phyloP scores from a whole-genome alignment of 129 eudicot genomes.

The Artemisia tridentata region DNA sequence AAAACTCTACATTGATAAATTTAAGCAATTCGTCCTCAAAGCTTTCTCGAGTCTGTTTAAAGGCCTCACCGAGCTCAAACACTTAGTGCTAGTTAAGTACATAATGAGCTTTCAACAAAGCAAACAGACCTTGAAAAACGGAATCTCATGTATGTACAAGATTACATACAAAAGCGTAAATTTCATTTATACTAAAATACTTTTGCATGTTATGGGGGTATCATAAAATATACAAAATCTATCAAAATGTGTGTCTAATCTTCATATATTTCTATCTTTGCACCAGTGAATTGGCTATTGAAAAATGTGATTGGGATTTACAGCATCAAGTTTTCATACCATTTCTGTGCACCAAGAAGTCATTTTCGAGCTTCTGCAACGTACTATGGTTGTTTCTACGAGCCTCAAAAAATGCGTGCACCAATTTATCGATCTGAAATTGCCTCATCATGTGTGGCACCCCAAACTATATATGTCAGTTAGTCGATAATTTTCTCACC shows the following conservation, averaged over 20 bases:
- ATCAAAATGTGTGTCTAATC: conserved; percentile 32
- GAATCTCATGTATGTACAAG: conserved; percentile 5
- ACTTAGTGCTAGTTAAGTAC: neutral
- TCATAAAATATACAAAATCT: conserved; percentile 19
- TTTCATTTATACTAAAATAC: conserved; percentile 19
- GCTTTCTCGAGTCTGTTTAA: too few species aligned
- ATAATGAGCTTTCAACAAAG: neutral
- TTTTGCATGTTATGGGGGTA: conserved; percentile 10
- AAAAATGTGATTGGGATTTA: conserved; percentile 15
- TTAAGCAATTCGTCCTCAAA: too few species aligned
- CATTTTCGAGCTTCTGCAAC: conserved; percentile 20
- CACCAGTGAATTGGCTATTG: conserved; percentile 26
- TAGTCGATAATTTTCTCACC: conserved; percentile 86
- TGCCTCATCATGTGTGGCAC: conserved; percentile 22
- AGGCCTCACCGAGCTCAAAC: too few species aligned
- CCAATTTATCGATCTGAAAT: conserved; percentile 16
- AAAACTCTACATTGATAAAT: too few species aligned
- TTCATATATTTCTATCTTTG: conserved; percentile 27
- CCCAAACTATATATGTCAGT: neutral
- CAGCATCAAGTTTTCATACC: conserved; percentile 18
- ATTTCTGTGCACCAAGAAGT: conserved; percentile 11
- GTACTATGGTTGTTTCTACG: conserved; percentile 13
- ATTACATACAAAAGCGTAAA: conserved; percentile 17
- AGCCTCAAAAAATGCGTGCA: conserved; percentile 23
- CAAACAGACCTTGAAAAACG: neutral